Conservation (phyloP, 2,329 filamentous ascomycete species). For the Ophioceras dolichostomum region DNA sequence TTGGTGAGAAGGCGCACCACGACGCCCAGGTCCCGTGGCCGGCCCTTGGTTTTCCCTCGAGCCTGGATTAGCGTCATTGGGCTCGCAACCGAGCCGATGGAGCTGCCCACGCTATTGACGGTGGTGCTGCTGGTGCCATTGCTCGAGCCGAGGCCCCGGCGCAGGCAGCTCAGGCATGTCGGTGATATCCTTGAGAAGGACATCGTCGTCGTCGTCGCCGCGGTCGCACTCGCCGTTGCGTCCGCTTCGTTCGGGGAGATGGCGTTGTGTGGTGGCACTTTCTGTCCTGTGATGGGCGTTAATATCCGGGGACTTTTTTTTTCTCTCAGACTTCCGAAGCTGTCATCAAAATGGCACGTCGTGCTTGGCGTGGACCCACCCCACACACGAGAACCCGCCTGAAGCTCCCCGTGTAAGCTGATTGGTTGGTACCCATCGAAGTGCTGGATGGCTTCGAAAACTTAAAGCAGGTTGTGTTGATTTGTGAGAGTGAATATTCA, state of each 20-base stretch:
- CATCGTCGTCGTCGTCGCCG: too few species aligned
- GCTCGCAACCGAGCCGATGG: slow-evolving; percentile 8
- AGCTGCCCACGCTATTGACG: too few species aligned
- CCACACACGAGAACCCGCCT: too few species aligned
- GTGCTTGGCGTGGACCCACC: too few species aligned
- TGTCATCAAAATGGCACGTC: too few species aligned
- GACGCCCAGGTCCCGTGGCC: slow-evolving; percentile 25
- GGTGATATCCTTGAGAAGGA: too few species aligned
- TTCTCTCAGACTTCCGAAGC: neutral
- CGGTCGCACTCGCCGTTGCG: too few species aligned
- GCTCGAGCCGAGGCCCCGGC: slow-evolving; percentile 11
- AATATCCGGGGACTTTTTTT: too few species aligned
- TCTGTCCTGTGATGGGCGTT: neutral
- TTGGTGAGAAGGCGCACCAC: slow-evolving; percentile 29
- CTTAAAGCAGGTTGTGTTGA: too few species aligned
- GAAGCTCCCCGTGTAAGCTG: slow-evolving; percentile 1
- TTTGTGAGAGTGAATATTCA: too few species aligned
- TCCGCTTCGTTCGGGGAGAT: neutral
- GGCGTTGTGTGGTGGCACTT: neutral
- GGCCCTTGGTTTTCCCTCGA: slow-evolving; percentile 23
- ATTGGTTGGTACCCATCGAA: slow-evolving; percentile 1
- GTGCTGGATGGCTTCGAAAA: too few species aligned
- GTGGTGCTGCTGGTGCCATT: slow-evolving; percentile 3
- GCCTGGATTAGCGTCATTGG: slow-evolving; percentile 16
- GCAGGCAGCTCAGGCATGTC: slow-evolving; percentile 20